Evolutionary conservation across 1,139 yeast species (phyloP), one percentile per base, ranked within the genome.

Genomic region (Cylindricascospora bacillispora): DNA sequence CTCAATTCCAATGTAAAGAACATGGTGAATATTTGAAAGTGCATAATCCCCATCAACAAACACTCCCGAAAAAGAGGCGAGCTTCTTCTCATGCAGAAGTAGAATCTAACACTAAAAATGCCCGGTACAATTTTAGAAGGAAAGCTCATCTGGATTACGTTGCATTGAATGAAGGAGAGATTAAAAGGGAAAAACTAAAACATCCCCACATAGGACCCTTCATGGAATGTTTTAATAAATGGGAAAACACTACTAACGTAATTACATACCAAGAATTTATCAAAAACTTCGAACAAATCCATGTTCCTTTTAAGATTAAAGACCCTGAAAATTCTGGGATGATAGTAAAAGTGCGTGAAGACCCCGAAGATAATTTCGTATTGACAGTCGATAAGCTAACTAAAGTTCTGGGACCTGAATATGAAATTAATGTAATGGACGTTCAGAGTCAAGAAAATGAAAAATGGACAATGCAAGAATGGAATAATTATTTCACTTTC

Each of bases 401-500:
- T 0, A 65, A 65, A 3, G 51, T 62, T 16, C 67, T 82, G 14
- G 95, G 94, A 0, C 66, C 56, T 1, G 79, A 75, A 24, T 57
- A 61, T 3, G 67, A 69, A 0, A 67, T 85, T 1, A 93, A 83
- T 36, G 95, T 85, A 1, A 81, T 82, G 92, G 94, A 85, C 48
- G 94, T 83, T 4, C 64, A 81, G 13, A 76, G 93, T 0, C 95
- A 85, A 44, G 79, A 77, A 10, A 58, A 60, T 20, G 46, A 45
- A 12, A 67, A 70, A 4, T 85, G 95, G 95, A 65, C 68, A 19
- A 57, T 83, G 62, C 66, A 66, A 1, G 63, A 62, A 37, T 85
- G 95, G 95, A 59, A 74, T 32, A 76, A 78, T 24, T 83, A 83
- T 53, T 82, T 73, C 52, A 63, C 68, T 25, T 51, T 61, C 3